Percentiles rank a stretch among this genome's conserved stretches.
phyloP scores from a whole-genome alignment of 176 grass and related monocot species.

The Cenchrus americanus region DNA sequence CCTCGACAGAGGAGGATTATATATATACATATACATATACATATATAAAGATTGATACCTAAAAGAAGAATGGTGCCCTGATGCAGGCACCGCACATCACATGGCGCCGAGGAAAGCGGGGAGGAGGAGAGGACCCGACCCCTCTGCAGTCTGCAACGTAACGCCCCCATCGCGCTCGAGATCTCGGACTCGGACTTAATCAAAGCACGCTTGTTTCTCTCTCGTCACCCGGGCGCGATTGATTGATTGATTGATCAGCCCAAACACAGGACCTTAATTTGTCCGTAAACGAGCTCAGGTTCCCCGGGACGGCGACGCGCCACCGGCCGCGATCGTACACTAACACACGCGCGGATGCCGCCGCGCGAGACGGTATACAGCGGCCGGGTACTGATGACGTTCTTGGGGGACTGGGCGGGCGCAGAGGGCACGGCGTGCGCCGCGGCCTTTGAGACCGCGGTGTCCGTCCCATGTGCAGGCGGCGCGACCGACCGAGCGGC shows the following conservation, averaged over 20 bases:
- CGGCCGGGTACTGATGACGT: too few species aligned
- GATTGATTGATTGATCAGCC: not conserved
- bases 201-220: not conserved
- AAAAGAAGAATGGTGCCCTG: not conserved
- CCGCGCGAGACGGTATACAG: not conserved
- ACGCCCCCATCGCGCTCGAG: constrained; percentile 28
- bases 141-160: not conserved
- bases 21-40: too few species aligned
- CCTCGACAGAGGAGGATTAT: not conserved
- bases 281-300: not conserved
- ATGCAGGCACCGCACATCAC: constrained; percentile 36
- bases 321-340: not conserved
- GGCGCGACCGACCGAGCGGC: not conserved
- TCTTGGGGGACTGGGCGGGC: too few species aligned
- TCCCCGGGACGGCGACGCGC: constrained; percentile 30
- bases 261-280: not conserved
- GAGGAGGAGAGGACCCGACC: not conserved
- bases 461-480: not conserved
- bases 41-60: too few species aligned
- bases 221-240: too few species aligned
- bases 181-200: constrained; percentile 27
- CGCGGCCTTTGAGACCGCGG: too few species aligned
- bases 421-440: too few species aligned
- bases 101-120: not conserved
- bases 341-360: not conserved